Evolutionary conservation across 331 rosid species (phyloP).

Genomic region (Malus hybrid): DNA sequence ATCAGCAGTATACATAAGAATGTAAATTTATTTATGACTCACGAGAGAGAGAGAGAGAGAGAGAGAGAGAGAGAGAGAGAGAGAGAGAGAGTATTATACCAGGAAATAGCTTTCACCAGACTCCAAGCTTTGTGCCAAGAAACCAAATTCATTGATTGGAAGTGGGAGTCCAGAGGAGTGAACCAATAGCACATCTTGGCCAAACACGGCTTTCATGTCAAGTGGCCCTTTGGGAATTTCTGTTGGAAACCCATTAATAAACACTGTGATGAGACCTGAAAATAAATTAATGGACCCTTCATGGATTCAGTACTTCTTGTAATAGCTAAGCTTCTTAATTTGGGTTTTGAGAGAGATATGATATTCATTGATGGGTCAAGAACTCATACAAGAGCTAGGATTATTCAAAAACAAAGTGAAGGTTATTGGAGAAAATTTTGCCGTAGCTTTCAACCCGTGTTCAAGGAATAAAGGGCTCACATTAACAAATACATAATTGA

Average conservation of each 20-base stretch:
- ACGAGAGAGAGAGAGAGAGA: neutral
- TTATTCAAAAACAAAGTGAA: too few relatives aligned
- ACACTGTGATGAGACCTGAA: slow-evolving; percentile 58
- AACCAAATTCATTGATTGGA: slow-evolving; percentile 62
- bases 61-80: neutral
- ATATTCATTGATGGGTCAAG: too few relatives aligned
- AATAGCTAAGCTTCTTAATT: too few relatives aligned
- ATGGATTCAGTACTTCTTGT: too few relatives aligned
- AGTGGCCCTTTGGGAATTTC: slow-evolving; percentile 66
- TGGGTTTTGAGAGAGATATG: too few relatives aligned
- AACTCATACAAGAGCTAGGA: too few relatives aligned
- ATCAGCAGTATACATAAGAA: neutral
- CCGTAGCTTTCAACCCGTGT: too few relatives aligned
- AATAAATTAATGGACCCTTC: neutral
- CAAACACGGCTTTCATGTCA: slow-evolving; percentile 58
- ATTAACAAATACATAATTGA: too few relatives aligned
- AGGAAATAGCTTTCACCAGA: slow-evolving; percentile 87
- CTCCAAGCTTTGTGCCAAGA: slow-evolving; percentile 58
- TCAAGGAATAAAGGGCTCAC: too few relatives aligned
- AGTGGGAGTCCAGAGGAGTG: slow-evolving; percentile 78
- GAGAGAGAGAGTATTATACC: slow-evolving; percentile 23
- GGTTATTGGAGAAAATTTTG: too few relatives aligned
- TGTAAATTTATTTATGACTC: neutral
- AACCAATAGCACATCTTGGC: slow-evolving; percentile 56
- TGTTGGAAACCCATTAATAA: slow-evolving; percentile 77